phyloP scores from a whole-genome alignment of 2,329 filamentous ascomycete species.

The Claviceps maximensis region DNA sequence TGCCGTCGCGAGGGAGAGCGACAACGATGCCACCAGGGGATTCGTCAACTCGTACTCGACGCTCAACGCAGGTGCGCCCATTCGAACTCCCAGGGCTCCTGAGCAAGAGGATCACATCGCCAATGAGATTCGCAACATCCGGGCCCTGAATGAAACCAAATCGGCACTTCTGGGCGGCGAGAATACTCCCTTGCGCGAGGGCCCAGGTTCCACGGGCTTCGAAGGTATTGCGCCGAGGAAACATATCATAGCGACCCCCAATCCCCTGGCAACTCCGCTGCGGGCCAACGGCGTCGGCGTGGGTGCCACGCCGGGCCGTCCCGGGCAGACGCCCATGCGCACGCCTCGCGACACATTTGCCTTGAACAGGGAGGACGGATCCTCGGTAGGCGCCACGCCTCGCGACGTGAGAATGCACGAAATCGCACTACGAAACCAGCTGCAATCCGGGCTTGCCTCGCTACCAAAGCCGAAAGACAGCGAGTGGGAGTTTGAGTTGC shows the following conservation, averaged over 20 bases:
- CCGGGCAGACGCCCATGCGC: conserved; percentile 71
- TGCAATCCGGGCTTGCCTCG: conserved; percentile 62
- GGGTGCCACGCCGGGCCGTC: conserved; percentile 53
- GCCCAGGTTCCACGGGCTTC: conserved; percentile 71
- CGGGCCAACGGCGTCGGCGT: conserved; percentile 50
- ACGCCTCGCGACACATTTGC: conserved; percentile 82
- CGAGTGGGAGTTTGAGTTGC: conserved; percentile 87
- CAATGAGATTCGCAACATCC: conserved; percentile 91
- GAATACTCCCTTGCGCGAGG: conserved; percentile 79
- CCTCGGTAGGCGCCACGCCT: conserved; percentile 61
- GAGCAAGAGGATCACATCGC: conserved; percentile 91
- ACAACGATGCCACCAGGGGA: conserved; percentile 74
- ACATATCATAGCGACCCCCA: conserved; percentile 78
- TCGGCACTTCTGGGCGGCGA: conserved; percentile 89
- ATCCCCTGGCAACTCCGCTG: conserved; percentile 85
- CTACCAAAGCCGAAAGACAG: conserved; percentile 86
- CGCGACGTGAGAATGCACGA: conserved; percentile 62
- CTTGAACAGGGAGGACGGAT: conserved; percentile 60
- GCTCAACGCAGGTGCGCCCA: conserved; percentile 70
- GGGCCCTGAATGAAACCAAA: conserved; percentile 82
- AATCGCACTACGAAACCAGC: conserved; percentile 50
- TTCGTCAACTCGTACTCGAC: conserved; percentile 77
- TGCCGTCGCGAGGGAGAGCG: conserved; percentile 58
- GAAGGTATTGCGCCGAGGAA: conserved; percentile 70
- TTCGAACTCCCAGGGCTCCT: conserved; percentile 81